These are phyloP conservation scores for Purshia tridentata DNA, from an alignment of 306 rosid genomes.

Conservation along the genomic window DNA sequence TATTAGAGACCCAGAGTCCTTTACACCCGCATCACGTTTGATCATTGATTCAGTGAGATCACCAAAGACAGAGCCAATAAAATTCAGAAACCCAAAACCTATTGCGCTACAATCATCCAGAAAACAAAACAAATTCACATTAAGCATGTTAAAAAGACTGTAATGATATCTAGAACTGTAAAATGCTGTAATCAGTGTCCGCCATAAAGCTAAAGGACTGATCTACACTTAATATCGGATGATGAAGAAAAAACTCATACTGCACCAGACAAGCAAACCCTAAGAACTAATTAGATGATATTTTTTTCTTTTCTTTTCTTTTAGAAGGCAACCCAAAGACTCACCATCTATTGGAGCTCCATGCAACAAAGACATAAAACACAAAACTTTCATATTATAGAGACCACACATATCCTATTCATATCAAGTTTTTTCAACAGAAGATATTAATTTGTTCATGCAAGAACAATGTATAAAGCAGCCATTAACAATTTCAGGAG, in stretches of 20 bases:
- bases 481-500: background rate
- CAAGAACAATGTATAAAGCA: background rate
- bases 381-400: background rate
- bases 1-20: constrained; percentile 93
- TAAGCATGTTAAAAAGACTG: background rate
- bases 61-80: constrained; percentile 84
- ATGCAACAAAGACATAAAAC: background rate
- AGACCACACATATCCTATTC: background rate
- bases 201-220: background rate
- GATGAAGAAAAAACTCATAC: background rate
- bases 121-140: constrained; percentile 14
- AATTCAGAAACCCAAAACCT: constrained; percentile 79
- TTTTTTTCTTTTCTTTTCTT: too few species aligned
- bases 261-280: background rate
- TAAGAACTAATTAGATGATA: background rate
- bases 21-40: constrained; percentile 96
- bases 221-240: background rate
- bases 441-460: background rate
- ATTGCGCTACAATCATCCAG: constrained; percentile 45
- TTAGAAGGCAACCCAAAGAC: too few species aligned
- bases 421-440: background rate
- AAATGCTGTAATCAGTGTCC: background rate
- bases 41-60: constrained; percentile 99
- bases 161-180: constrained; percentile 4
- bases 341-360: background rate